Conservation (phyloP, 2,329 filamentous ascomycete genomes). For the Alternaria sp. region DNA sequence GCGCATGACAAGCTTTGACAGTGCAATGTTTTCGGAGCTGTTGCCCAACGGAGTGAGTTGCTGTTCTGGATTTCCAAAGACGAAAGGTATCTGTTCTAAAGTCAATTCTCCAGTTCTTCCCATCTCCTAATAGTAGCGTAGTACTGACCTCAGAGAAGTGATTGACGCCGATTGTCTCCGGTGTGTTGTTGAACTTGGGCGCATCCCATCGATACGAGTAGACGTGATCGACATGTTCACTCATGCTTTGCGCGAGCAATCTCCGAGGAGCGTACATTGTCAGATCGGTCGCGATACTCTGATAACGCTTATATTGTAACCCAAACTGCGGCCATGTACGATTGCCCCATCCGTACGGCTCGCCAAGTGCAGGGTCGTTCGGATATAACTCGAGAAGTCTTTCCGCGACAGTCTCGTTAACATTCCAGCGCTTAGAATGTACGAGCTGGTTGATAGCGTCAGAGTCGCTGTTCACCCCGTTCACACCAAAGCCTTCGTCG, state of each 20-base stretch:
- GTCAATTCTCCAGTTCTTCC: not conserved
- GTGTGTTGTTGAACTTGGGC: slow-evolving; percentile 39
- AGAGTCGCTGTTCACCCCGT: slow-evolving; percentile 53
- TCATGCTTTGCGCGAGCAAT: slow-evolving; percentile 32
- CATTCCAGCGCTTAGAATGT: slow-evolving; percentile 41
- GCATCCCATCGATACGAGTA: slow-evolving; percentile 42
- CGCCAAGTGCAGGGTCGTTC: slow-evolving; percentile 52
- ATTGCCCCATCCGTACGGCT: slow-evolving; percentile 49
- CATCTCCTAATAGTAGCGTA: accelerated
- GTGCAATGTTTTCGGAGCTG: slow-evolving; percentile 21
- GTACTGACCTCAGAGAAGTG: slow-evolving; percentile 37
- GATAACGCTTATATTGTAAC: slow-evolving; percentile 35
- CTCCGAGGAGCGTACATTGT: slow-evolving; percentile 38
- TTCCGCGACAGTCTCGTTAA: slow-evolving; percentile 27
- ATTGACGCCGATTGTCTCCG: slow-evolving; percentile 32
- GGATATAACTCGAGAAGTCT: slow-evolving; percentile 37
- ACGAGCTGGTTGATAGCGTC: slow-evolving; percentile 36
- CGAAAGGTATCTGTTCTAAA: slow-evolving; percentile 31
- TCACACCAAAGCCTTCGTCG: slow-evolving; percentile 68
- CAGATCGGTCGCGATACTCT: slow-evolving; percentile 37
- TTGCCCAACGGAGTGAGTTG: slow-evolving; percentile 36
- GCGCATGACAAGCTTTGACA: slow-evolving; percentile 34
- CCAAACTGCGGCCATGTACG: slow-evolving; percentile 38
- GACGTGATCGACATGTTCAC: slow-evolving; percentile 23
- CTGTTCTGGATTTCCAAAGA: slow-evolving; percentile 37